Evolutionary conservation across 2,329 filamentous ascomycete genomes (phyloP).

Genomic region (Colletotrichum sp.): DNA sequence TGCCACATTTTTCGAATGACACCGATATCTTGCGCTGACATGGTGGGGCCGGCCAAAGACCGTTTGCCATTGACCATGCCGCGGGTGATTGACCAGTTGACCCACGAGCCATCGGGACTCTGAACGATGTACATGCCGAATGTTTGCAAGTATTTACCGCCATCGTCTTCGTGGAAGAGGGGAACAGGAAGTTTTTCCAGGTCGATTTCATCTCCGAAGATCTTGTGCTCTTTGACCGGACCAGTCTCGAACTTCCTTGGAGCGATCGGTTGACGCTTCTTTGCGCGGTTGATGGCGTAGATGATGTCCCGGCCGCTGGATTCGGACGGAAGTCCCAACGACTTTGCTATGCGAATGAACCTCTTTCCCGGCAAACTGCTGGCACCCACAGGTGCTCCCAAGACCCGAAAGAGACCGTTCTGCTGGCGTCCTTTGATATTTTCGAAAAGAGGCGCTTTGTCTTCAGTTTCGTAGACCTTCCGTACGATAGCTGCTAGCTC

Average conservation of each 20-base stretch:
- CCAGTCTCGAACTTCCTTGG: slow-evolving; percentile 28
- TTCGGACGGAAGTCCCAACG: background rate
- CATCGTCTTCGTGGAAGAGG: slow-evolving; percentile 47
- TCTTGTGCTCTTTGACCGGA: slow-evolving; percentile 45
- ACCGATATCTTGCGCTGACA: slow-evolving; percentile 49
- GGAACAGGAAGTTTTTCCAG: slow-evolving; percentile 46
- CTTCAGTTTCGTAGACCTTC: slow-evolving; percentile 46
- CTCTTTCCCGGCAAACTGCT: background rate
- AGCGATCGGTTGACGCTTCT: background rate
- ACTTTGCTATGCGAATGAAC: background rate
- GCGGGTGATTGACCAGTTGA: slow-evolving; percentile 48
- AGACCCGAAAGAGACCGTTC: slow-evolving; percentile 51
- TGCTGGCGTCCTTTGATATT: slow-evolving; percentile 48
- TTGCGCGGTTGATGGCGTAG: background rate
- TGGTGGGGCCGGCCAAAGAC: slow-evolving; percentile 45
- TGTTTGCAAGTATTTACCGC: slow-evolving; percentile 55
- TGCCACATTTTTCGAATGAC: slow-evolving; percentile 52
- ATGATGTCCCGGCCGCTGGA: background rate
- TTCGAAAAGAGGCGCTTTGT: slow-evolving; percentile 56
- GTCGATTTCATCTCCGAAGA: slow-evolving; percentile 45
- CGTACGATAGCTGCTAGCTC: slow-evolving; percentile 52
- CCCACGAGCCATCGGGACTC: slow-evolving; percentile 50
- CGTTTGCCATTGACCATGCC: slow-evolving; percentile 52
- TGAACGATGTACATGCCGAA: slow-evolving; percentile 54
- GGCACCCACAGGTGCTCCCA: slow-evolving; percentile 44